Evolutionary conservation across 176 grass and related monocot species (phyloP).

Genomic region (Zoysia japonica): DNA sequence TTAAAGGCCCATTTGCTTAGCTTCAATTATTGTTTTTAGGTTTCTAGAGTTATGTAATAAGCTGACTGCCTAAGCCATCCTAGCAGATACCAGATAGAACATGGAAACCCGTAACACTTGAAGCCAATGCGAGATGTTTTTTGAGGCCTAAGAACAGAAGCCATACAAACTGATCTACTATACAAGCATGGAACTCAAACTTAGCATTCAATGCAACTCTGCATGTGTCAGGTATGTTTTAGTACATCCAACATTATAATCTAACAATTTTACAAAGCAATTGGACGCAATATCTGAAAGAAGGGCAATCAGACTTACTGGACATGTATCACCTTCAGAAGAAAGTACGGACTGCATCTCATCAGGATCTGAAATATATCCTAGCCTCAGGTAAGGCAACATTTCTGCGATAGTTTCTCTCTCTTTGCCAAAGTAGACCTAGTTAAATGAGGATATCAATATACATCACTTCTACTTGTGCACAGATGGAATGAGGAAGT

Average conservation of each 20-base stretch:
- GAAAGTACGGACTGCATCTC: constrained; percentile 90
- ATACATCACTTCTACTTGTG: constrained; percentile 30
- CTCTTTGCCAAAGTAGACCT: constrained; percentile 83
- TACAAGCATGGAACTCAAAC: neutral
- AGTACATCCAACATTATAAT: neutral
- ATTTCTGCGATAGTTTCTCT: constrained; percentile 93
- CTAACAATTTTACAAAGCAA: constrained; percentile 23
- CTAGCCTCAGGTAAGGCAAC: constrained; percentile 84
- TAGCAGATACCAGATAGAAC: neutral
- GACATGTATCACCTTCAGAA: constrained; percentile 92
- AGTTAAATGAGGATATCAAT: constrained; percentile 37
- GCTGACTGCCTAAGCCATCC: neutral
- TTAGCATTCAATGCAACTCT: neutral
- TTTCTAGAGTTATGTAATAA: constrained; percentile 27
- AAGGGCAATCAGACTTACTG: constrained; percentile 51
- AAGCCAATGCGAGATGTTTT: neutral
- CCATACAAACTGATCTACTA: neutral
- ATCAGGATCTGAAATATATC: constrained; percentile 89
- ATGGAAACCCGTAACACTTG: neutral
- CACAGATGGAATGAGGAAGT: constrained; percentile 29
- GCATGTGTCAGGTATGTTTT: constrained; percentile 14
- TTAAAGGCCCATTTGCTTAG: neutral
- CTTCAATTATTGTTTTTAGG: neutral
- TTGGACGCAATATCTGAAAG: neutral
- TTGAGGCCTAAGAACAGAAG: constrained; percentile 25